phyloP scores from a whole-genome alignment of 75 land plant species.

The Pinus albicaulis region DNA sequence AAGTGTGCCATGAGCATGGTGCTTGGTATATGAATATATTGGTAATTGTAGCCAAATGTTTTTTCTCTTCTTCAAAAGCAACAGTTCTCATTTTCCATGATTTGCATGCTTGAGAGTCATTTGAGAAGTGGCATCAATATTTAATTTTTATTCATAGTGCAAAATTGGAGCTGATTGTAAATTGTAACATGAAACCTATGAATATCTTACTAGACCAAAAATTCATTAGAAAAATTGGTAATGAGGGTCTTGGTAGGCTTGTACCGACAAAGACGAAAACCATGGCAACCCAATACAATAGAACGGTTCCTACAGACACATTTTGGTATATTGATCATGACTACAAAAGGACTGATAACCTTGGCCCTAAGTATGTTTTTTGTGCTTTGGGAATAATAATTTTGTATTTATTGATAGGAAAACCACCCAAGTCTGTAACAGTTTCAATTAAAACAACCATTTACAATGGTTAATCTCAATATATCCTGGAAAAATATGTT shows the following conservation, averaged over 20 bases:
- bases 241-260: slow-evolving; percentile 62
- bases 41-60: too few species aligned
- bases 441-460: slow-evolving; percentile 51
- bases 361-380: slow-evolving; percentile 62
- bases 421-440: slow-evolving; percentile 51
- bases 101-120: too few species aligned
- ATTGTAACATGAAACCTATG: slow-evolving; percentile 70
- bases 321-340: slow-evolving; percentile 79
- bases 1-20: too few species aligned
- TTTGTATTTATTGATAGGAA: slow-evolving; percentile 59
- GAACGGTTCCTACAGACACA: slow-evolving; percentile 67
- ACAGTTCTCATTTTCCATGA: too few species aligned
- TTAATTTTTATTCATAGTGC: slow-evolving; percentile 62
- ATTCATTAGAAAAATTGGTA: slow-evolving; percentile 62
- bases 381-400: slow-evolving; percentile 72
- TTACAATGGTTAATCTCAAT: slow-evolving; percentile 18
- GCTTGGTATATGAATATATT: too few species aligned
- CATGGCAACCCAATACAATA: slow-evolving; percentile 26
- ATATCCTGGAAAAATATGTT: slow-evolving; percentile 47
- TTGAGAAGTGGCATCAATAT: too few species aligned
- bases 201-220: slow-evolving; percentile 68
- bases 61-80: too few species aligned
- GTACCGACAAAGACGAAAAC: slow-evolving; percentile 16
- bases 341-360: slow-evolving; percentile 57
- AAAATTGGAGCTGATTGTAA: slow-evolving; percentile 58